phyloP scores from a whole-genome alignment of 2,329 filamentous ascomycete genomes.

The Thermothelomyces thermophilus region DNA sequence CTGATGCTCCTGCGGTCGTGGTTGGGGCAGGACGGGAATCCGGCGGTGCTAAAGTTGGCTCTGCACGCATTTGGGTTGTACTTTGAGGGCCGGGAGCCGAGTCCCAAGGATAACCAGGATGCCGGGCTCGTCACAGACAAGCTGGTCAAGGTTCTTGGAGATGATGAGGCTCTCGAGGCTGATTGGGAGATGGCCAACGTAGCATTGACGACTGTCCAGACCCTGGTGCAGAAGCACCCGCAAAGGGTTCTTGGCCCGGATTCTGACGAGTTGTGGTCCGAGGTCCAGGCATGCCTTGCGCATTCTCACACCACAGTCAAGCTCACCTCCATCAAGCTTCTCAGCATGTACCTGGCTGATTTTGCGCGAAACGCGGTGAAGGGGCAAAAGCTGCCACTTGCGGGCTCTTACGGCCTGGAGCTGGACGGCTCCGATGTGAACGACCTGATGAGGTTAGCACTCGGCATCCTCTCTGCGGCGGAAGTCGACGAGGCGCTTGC shows the following conservation, averaged over 20 bases:
- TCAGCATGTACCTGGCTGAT: slow-evolving; percentile 73
- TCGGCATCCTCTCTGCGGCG: slow-evolving; percentile 53
- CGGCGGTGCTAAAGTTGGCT: slow-evolving; percentile 63
- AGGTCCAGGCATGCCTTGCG: slow-evolving; percentile 61
- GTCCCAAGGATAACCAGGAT: slow-evolving; percentile 59
- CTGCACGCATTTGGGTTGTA: slow-evolving; percentile 79
- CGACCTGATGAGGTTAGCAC: slow-evolving; percentile 46
- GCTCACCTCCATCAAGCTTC: slow-evolving; percentile 64
- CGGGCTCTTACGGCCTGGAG: slow-evolving; percentile 63
- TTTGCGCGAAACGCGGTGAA: slow-evolving; percentile 59
- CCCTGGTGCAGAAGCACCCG: slow-evolving; percentile 62
- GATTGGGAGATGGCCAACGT: slow-evolving; percentile 71
- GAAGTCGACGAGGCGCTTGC: slow-evolving; percentile 68
- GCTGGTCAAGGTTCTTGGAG: slow-evolving; percentile 46
- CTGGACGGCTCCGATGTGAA: slow-evolving; percentile 59
- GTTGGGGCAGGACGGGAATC: slow-evolving; percentile 68
- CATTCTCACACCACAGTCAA: slow-evolving; percentile 71
- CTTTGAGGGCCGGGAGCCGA: slow-evolving; percentile 61
- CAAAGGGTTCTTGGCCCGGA: slow-evolving; percentile 53
- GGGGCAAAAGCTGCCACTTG: slow-evolving; percentile 50
- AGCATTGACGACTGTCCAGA: slow-evolving; percentile 61
- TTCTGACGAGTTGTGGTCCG: slow-evolving; percentile 62
- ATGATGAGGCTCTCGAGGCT: slow-evolving; percentile 45
- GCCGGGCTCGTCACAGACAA: slow-evolving; percentile 54
- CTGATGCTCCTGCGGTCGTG: slow-evolving; percentile 65